These are phyloP conservation scores for Diaporthe caulivora DNA, from an alignment of 2,329 filamentous ascomycete species.

Conservation along the genomic window DNA sequence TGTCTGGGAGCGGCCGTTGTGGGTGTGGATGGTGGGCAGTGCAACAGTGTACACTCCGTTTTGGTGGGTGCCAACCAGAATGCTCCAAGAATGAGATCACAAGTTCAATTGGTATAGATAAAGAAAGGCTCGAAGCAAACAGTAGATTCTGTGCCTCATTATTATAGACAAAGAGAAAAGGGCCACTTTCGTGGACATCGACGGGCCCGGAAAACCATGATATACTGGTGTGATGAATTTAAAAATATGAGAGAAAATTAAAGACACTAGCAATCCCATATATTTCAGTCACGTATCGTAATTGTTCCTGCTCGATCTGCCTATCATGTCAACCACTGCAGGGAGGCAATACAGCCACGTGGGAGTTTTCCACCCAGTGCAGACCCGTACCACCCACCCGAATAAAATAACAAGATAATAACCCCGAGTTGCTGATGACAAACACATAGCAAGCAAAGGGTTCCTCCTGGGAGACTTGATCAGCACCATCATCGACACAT, in stretches of 20 bases:
- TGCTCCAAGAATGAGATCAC: too few relatives aligned
- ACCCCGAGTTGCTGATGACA: background rate
- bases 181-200: background rate
- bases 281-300: background rate
- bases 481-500: too few relatives aligned
- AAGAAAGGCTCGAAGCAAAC: background rate
- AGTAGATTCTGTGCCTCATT: background rate
- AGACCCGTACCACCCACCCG: background rate
- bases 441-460: slow-evolving; percentile 12
- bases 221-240: too few relatives aligned
- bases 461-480: background rate
- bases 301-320: background rate
- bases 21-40: too few relatives aligned
- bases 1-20: too few relatives aligned
- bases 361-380: slow-evolving; percentile 1
- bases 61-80: too few relatives aligned
- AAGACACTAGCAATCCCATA: background rate
- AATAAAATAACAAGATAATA: background rate
- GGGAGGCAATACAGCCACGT: background rate
- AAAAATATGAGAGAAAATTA: background rate
- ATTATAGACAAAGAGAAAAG: background rate
- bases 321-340: background rate
- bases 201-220: background rate
- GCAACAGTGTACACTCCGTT: too few relatives aligned
- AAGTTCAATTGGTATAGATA: too few relatives aligned